Conservation (phyloP, 495 filamentous ascomycete genomes). For the Geopyxis carbonaria region DNA sequence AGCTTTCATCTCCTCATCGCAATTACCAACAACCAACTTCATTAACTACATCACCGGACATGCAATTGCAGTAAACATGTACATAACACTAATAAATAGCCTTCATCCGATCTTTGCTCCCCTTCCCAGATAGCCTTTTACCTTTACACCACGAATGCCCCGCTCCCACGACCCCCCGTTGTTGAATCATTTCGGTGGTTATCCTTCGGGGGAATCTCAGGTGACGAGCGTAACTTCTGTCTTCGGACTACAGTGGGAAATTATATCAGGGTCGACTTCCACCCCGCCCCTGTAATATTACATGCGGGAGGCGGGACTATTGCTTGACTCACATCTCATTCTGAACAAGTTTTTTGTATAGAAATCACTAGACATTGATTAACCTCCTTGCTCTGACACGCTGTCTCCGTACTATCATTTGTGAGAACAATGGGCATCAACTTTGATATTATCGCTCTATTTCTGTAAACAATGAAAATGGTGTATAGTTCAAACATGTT, state of each 20-base stretch:
- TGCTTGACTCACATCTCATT: slow-evolving; percentile 16
- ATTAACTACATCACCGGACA: not conserved
- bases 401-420: no score
- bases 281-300: slow-evolving; percentile 17
- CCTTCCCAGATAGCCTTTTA: not conserved
- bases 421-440: no score
- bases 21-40: not conserved
- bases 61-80: slow-evolving; percentile 7
- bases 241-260: slow-evolving; percentile 14
- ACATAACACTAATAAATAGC: slow-evolving; percentile 11
- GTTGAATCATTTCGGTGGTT: slow-evolving; percentile 15
- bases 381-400: no score
- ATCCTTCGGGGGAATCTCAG: slow-evolving; percentile 22
- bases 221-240: slow-evolving; percentile 22
- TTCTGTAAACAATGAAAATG: no score
- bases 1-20: not conserved
- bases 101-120: not conserved
- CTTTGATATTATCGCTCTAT: no score
- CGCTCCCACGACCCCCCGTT: slow-evolving; percentile 22
- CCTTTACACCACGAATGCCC: slow-evolving; percentile 12
- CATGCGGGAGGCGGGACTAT: slow-evolving; percentile 21
- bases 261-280: slow-evolving; percentile 10
- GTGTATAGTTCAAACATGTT: no score
- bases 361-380: not conserved
- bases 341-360: not conserved